Base-by-base conservation (phyloP, 768 basidiomycete species). In the Chalciporus piperatus region DNA sequence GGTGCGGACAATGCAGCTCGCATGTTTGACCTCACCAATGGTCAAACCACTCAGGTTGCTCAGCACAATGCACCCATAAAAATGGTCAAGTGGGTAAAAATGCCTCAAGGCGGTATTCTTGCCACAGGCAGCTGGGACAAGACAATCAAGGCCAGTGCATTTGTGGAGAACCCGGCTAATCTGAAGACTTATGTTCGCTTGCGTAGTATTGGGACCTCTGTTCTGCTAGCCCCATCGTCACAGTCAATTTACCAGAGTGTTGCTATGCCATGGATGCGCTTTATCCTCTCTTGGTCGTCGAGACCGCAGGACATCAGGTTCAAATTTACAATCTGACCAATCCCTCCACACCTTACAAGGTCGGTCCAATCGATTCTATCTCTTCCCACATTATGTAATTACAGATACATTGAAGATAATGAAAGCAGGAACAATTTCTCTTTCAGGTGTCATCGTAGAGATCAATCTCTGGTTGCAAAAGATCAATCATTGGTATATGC, bases 101-200 rank as follows among this genome's bases (percentile, higher is more conserved):
- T 85, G 4, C 84, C 83, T 19, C 80, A 80, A 56, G 80, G 80
- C 30, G 82, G 89, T 13, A 83, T 95, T 55, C 75, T 95, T 17
- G 91, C 86, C 12, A 98, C 96, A 1, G 97, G 94, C 10, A 93
- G 92, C 48, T 99, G 97, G 97, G 96, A 99, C 70, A 96, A 96
- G 72, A 95, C 92, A 2, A 71, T 98, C 65, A 96, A 94, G 78
- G 95, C 94, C 57, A 19, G 20, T 33, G 25, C 3, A 7, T 37
- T 43, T 22, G 23, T 38, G 41, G 4, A 28, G 23, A 50, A 22
- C 23, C n/a, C 6, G 37, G 6, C 9, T 10, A 30, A 30, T 30
- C 9, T 9, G 33, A 41, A 52, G 45, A 46, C 19, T 6, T 22
- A 28, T 17, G 28, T 41, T 30, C 30, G 9, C 30, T 30, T 23